These are phyloP conservation scores for Venturiaceae sp. DNA, from an alignment of 2,329 filamentous ascomycete species.

Conservation along the genomic window DNA sequence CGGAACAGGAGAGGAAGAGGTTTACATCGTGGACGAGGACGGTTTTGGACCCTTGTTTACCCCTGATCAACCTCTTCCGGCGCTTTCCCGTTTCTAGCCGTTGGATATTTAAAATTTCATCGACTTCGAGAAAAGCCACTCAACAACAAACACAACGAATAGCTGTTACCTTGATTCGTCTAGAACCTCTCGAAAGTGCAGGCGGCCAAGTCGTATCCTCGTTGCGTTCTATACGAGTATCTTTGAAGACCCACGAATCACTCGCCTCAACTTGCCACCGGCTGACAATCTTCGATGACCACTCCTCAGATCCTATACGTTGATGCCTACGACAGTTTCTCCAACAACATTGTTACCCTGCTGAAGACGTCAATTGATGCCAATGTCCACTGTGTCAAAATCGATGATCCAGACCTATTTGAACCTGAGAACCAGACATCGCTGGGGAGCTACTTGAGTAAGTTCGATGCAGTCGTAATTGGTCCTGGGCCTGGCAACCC, in stretches of 20 bases:
- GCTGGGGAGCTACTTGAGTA: constrained; percentile 30
- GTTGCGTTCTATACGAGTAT: too few species aligned
- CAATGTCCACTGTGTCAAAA: constrained; percentile 55
- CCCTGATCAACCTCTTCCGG: not conserved
- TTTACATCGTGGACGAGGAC: too few species aligned
- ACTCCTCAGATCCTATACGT: constrained; percentile 61
- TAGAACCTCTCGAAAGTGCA: not conserved
- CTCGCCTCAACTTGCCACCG: not conserved
- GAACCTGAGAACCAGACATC: not conserved
- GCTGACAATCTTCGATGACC: not conserved
- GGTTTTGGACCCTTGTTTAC: not conserved
- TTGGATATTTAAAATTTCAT: not conserved
- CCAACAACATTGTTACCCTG: constrained; percentile 84
- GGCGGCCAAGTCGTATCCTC: too few species aligned
- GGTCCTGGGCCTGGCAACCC: constrained; percentile 87
- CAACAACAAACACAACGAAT: not conserved
- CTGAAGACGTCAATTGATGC: constrained; percentile 60
- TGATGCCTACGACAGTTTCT: constrained; percentile 95
- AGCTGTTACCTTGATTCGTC: not conserved
- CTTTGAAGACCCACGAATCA: too few species aligned
- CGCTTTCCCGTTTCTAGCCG: not conserved
- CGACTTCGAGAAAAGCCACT: not conserved
- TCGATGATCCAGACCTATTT: constrained; percentile 36
- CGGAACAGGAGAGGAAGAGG: not conserved
- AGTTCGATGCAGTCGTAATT: constrained; percentile 77